phyloP scores from a whole-genome alignment of 192 early-diverging fungal genomes.

The Chytriomyces confervae region DNA sequence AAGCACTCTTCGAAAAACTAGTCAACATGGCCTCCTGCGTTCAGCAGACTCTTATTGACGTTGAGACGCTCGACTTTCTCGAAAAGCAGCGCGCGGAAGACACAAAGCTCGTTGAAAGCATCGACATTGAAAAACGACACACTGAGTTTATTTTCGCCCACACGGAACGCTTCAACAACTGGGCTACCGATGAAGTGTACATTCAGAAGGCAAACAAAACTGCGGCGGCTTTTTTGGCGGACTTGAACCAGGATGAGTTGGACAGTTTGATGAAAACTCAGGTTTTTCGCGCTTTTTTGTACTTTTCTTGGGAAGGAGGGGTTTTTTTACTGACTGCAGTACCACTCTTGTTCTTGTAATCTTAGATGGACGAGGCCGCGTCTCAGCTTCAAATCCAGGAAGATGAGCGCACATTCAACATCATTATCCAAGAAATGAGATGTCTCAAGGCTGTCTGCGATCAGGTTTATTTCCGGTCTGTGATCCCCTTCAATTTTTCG shows the following conservation, averaged over 20 bases:
- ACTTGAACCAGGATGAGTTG: neutral
- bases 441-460: neutral
- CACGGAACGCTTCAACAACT: neutral
- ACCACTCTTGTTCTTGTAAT: neutral
- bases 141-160: neutral
- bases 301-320: too few species aligned
- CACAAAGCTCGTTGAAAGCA: neutral
- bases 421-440: neutral
- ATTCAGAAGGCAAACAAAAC: neutral
- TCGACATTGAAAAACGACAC: neutral
- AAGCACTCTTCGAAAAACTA: neutral
- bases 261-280: neutral
- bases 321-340: too few species aligned
- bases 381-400: neutral
- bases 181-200: neutral
- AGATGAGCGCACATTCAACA: neutral
- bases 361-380: neutral
- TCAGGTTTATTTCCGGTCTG: neutral
- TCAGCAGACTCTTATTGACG: constrained; percentile 1
- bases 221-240: neutral
- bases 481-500: neutral
- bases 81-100: neutral
- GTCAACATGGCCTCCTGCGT: neutral
- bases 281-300: neutral
- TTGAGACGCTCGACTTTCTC: neutral